phyloP scores from a whole-genome alignment of 768 basidiomycete species.

The Tephrocybe rancida region DNA sequence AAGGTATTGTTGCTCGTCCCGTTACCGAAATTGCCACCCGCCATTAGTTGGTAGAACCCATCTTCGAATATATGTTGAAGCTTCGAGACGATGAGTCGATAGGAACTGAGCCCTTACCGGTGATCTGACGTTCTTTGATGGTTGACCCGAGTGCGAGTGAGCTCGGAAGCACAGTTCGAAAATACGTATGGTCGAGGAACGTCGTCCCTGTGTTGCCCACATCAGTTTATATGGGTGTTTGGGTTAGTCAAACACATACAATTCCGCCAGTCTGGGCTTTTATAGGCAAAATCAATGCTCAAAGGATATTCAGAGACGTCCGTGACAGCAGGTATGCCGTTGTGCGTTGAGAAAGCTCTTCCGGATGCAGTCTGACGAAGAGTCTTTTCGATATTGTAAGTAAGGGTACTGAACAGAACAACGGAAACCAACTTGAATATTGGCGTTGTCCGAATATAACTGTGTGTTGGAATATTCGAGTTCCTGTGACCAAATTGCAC shows the following conservation, averaged over 20 bases:
- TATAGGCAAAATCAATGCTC: conserved; percentile 42
- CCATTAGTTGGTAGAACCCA: conserved; percentile 28
- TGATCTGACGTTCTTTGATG: conserved; percentile 59
- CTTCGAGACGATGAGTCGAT: not conserved
- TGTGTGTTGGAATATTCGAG: conserved; percentile 66
- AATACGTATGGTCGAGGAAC: conserved; percentile 69
- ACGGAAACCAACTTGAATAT: conserved; percentile 33
- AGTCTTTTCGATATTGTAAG: conserved; percentile 28
- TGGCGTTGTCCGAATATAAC: conserved; percentile 51
- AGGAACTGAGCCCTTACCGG: conserved; percentile 40
- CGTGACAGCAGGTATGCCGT: conserved; percentile 36
- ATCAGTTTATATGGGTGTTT: conserved; percentile 1
- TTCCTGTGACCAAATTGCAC: conserved; percentile 64
- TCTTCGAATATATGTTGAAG: conserved; percentile 21
- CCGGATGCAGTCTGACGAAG: conserved; percentile 44
- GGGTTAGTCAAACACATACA: conserved; percentile 30
- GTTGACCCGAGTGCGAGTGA: conserved; percentile 61
- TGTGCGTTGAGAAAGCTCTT: conserved; percentile 38
- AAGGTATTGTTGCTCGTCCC: conserved; percentile 74
- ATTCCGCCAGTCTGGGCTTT: conserved; percentile 32
- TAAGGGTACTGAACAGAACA: not conserved
- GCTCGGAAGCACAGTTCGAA: conserved; percentile 56
- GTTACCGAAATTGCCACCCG: conserved; percentile 56
- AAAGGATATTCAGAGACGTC: conserved; percentile 50
- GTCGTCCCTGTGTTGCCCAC: conserved; percentile 42